Evolutionary conservation across 768 basidiomycete genomes (phyloP).

Genomic region (Sutorius australiensis): DNA sequence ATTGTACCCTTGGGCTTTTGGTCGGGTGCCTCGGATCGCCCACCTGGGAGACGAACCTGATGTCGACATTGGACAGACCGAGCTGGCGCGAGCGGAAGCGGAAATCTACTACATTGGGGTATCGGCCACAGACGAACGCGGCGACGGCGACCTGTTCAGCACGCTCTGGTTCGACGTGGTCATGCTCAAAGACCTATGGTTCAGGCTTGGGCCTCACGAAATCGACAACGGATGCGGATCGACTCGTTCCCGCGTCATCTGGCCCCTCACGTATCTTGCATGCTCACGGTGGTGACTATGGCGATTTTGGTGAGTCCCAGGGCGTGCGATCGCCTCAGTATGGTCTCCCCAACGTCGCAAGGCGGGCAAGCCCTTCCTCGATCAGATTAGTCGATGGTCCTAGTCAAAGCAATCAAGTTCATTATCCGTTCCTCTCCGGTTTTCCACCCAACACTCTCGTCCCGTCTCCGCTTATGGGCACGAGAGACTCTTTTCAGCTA

Average conservation of each 20-base stretch:
- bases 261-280: not conserved
- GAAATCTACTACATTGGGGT: slow-evolving; percentile 5
- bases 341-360: not conserved
- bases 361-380: slow-evolving; percentile 20
- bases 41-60: slow-evolving; percentile 26
- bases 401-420: slow-evolving; percentile 10
- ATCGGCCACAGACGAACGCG: slow-evolving; percentile 7
- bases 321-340: not conserved
- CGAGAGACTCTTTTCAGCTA: slow-evolving; percentile 31
- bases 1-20: slow-evolving; percentile 12
- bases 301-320: slow-evolving; percentile 7
- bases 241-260: not conserved
- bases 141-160: slow-evolving; percentile 10
- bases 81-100: slow-evolving; percentile 4
- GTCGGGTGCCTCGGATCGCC: slow-evolving; percentile 33
- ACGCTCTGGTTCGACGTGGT: not conserved
- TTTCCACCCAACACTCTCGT: slow-evolving; percentile 15
- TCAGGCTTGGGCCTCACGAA: slow-evolving; percentile 6
- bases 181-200: not conserved
- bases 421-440: slow-evolving; percentile 24
- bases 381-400: slow-evolving; percentile 23
- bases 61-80: slow-evolving; percentile 10
- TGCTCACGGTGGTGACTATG: not conserved
- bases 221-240: slow-evolving; percentile 8
- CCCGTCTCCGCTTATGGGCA: slow-evolving; percentile 21